Evolutionary conservation across 2,329 filamentous ascomycete species (phyloP).

Genomic region (Capronia americana): DNA sequence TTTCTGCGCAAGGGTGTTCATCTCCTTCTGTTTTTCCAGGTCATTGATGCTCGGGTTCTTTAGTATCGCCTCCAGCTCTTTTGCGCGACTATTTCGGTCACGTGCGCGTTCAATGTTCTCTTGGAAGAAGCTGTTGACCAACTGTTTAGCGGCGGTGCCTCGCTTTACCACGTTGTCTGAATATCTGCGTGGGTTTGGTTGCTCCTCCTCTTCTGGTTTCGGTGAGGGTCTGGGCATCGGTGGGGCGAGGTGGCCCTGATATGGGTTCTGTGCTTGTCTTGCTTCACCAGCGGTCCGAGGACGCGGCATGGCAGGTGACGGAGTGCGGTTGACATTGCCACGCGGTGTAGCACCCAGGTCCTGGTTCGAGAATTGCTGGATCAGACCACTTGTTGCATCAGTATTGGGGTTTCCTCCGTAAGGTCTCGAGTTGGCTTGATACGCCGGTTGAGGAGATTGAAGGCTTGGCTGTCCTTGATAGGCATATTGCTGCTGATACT

Average conservation of each 20-base stretch:
- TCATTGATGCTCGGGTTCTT: constrained; percentile 76
- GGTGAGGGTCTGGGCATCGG: constrained; percentile 68
- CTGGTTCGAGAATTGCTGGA: constrained; percentile 96
- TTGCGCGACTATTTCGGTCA: constrained; percentile 93
- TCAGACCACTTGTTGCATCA: constrained; percentile 87
- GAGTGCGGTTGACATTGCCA: constrained; percentile 71
- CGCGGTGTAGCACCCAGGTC: constrained; percentile 79
- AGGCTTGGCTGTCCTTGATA: constrained; percentile 59
- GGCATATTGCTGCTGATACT: constrained; percentile 63
- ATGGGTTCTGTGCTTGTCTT: constrained; percentile 60
- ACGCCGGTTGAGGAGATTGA: constrained; percentile 62
- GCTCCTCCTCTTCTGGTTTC: constrained; percentile 72
- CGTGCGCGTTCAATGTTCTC: constrained; percentile 96
- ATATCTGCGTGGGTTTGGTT: constrained; percentile 81
- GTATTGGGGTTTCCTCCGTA: constrained; percentile 63
- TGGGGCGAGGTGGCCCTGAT: constrained; percentile 70
- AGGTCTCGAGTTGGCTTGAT: constrained; percentile 51
- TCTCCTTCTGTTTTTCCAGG: constrained; percentile 80
- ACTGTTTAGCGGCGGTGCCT: constrained; percentile 68
- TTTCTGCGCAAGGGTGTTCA: constrained; percentile 81
- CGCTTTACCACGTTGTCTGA: constrained; percentile 83
- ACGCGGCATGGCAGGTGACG: constrained; percentile 68
- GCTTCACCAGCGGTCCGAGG: constrained; percentile 81
- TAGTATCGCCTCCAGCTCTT: constrained; percentile 87
- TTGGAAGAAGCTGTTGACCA: constrained; percentile 86